phyloP scores from a whole-genome alignment of 192 early-diverging fungal species.

The Backusella macrospora region DNA sequence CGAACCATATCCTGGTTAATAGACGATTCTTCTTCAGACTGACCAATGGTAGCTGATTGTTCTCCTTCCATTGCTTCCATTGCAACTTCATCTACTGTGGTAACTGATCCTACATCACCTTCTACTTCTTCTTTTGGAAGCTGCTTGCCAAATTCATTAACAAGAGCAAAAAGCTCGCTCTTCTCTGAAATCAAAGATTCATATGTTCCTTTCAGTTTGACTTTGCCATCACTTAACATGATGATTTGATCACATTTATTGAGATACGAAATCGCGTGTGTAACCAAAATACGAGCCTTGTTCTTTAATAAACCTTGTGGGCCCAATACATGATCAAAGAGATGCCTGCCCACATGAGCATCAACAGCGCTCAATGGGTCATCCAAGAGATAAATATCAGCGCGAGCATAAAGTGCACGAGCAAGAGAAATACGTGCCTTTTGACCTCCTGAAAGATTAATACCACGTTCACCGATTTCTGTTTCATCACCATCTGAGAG shows the following conservation, averaged over 20 bases:
- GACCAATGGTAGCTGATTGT: background rate
- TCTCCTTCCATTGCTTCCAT: slow-evolving; percentile 12
- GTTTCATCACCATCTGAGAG: slow-evolving; percentile 86
- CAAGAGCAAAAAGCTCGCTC: slow-evolving; percentile 61
- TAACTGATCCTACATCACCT: slow-evolving; percentile 8
- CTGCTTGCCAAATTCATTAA: slow-evolving; percentile 73
- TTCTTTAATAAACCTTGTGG: slow-evolving; percentile 77
- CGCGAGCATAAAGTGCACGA: slow-evolving; percentile 87
- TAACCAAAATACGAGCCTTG: slow-evolving; percentile 82
- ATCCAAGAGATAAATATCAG: slow-evolving; percentile 86
- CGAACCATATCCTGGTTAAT: slow-evolving; percentile 14
- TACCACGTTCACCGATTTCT: slow-evolving; percentile 91
- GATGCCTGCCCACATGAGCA: slow-evolving; percentile 66
- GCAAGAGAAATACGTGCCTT: slow-evolving; percentile 69
- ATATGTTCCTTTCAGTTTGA: slow-evolving; percentile 71
- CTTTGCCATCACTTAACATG: slow-evolving; percentile 71
- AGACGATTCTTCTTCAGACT: slow-evolving; percentile 7
- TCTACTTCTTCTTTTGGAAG: slow-evolving; percentile 31
- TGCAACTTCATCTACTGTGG: background rate
- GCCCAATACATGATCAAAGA: slow-evolving; percentile 89
- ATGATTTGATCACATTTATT: slow-evolving; percentile 65
- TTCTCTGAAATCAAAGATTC: slow-evolving; percentile 63
- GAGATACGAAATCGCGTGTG: slow-evolving; percentile 79
- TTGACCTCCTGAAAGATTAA: slow-evolving; percentile 92
- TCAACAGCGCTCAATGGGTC: slow-evolving; percentile 68